These are phyloP conservation scores for Rhytidhysteron rufulum DNA, from an alignment of 2,329 filamentous ascomycete genomes.

Conservation along the genomic window DNA sequence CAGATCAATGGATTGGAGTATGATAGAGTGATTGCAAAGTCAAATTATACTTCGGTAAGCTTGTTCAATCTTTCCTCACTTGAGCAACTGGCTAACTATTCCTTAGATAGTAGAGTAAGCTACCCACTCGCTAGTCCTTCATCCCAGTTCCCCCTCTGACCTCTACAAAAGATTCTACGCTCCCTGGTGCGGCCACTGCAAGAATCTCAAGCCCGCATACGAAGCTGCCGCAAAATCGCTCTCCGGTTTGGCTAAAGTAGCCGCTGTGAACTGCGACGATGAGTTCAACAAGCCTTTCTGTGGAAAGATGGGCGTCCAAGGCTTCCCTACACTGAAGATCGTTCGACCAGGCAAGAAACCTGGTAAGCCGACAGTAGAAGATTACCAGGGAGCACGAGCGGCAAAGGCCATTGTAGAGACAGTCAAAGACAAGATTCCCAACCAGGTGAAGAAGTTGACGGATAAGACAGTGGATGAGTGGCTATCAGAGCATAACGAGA, in stretches of 20 bases:
- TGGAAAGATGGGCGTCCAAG: conserved; percentile 78
- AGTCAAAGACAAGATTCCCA: conserved; percentile 83
- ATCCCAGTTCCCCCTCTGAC: conserved; percentile 1
- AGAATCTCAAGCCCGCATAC: conserved; percentile 92
- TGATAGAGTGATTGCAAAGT: conserved; percentile 76
- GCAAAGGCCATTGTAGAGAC: conserved; percentile 87
- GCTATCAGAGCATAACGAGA: conserved; percentile 62
- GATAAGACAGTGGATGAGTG: conserved; percentile 78
- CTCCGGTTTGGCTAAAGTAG: conserved; percentile 89
- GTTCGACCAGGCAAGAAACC: conserved; percentile 79
- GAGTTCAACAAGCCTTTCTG: conserved; percentile 89
- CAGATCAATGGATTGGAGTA: conserved; percentile 78
- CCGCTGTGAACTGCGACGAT: conserved; percentile 91
- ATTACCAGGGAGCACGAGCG: conserved; percentile 79
- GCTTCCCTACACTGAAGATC: conserved; percentile 95
- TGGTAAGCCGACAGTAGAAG: conserved; percentile 77
- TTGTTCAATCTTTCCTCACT: conserved; percentile 4
- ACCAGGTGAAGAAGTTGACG: conserved; percentile 77
- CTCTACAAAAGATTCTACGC: conserved; percentile 76
- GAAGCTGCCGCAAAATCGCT: conserved; percentile 90
- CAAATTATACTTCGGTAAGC: conserved; percentile 85
- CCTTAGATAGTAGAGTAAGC: conserved; percentile 24
- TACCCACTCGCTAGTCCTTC: not conserved
- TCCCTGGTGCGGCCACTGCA: conserved; percentile 96
- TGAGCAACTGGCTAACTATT: conserved; percentile 27